Percentiles rank a stretch among this genome's conserved stretches.
Conservation (phyloP, 768 basidiomycete genomes). For the Hericium erinaceus region DNA sequence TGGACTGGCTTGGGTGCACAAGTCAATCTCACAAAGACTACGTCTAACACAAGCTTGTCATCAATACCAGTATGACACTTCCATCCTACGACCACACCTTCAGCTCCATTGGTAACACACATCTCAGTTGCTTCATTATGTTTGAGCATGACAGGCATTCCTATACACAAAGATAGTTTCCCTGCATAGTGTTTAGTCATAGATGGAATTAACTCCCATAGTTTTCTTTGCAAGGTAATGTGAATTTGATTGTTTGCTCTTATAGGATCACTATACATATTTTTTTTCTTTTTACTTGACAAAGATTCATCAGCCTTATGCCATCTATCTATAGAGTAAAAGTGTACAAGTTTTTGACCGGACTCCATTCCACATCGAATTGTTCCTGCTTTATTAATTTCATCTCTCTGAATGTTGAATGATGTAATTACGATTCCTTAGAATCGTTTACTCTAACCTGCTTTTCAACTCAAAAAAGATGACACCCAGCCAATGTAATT, state of each 20-base stretch:
- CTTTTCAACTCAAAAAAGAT: too few species aligned
- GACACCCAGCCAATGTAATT: too few species aligned
- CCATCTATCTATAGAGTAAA: constrained; percentile 18
- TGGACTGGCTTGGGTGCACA: constrained; percentile 1
- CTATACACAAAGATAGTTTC: constrained; percentile 11
- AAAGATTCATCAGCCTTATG: background rate
- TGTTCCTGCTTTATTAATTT: constrained; percentile 25
- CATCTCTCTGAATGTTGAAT: constrained; percentile 27
- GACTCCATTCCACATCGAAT: constrained; percentile 21
- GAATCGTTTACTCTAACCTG: too few species aligned
- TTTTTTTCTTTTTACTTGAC: background rate
- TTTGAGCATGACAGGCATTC: constrained; percentile 17
- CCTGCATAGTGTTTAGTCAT: constrained; percentile 13
- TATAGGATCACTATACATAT: background rate
- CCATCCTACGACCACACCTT: constrained; percentile 13
- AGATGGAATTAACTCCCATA: constrained; percentile 16
- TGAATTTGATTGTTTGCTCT: background rate
- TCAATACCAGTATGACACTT: background rate
- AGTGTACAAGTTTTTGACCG: constrained; percentile 17
- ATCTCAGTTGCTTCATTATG: constrained; percentile 17
- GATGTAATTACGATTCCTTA: too few species aligned
- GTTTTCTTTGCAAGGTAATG: constrained; percentile 6
- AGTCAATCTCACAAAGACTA: constrained; percentile 11
- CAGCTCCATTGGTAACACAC: constrained; percentile 19
- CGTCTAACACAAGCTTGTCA: constrained; percentile 1